Evolutionary conservation across 176 grass and related monocot genomes (phyloP), one percentile per base, ranked within the genome.

Genomic region (Panicum miliaceum): DNA sequence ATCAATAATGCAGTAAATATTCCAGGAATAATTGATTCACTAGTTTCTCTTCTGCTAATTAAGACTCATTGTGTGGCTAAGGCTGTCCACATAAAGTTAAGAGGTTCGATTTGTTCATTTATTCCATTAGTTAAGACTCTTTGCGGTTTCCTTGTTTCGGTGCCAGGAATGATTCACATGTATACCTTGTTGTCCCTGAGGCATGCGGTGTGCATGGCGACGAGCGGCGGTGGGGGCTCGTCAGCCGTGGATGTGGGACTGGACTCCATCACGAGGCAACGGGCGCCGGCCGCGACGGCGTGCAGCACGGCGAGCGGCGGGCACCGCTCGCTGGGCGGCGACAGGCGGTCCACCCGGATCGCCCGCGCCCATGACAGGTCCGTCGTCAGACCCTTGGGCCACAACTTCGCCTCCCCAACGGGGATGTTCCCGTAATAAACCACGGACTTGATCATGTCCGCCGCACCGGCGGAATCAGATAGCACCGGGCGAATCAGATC

Each of bases 401-500:
- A 60, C 57, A 60, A 73, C 84, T 93, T 90, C 67, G 85, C 92
- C 80, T 92, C 90, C 83, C 90, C 92, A 29, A 94, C 60, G 35
- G 86, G 84, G 74, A 86, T 87, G 81, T 89, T 90, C 23, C 84
- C 90, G 48, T 85, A 73, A 86, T 87, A 97, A 78, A 97, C 84
- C 41, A 78, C 35, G 38, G 94, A 87, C 72, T 97, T 92, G 84
- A 92, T 83, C 94, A 94, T 94, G 78, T 87, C 81, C 81, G 38
- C 79, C 35, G 27, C 77, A 68, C 69, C n/a, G 68, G 15, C 37
- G 14, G 38, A 60, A 64, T 71, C 73, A 58, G 78, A 77, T 82
- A 48, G 26, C 51, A 12, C 54, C 22, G 27, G 64, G 54, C 78
- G 20, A 83, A 88, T 26, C 29, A 32, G 29, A 32, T 32, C 29